phyloP scores from a whole-genome alignment of 2,329 filamentous ascomycete species.

The Sodiomyces alkalinus region DNA sequence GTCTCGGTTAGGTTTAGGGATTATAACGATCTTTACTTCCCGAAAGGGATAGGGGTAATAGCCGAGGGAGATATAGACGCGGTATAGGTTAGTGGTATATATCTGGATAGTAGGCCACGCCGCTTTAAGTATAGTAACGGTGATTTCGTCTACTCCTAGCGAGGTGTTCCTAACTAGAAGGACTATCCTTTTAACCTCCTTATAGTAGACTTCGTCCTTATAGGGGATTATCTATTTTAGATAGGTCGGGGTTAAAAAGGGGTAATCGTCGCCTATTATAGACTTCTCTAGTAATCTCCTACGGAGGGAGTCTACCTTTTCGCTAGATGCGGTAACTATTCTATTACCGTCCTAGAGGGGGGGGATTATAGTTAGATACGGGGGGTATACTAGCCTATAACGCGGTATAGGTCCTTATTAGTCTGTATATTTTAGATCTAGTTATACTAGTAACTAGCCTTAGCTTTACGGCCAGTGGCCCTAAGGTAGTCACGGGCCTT shows the following conservation, averaged over 20 bases:
- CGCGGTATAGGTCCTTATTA: background rate
- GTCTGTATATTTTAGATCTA: background rate
- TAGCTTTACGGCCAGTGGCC: background rate
- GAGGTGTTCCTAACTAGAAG: conserved; percentile 9
- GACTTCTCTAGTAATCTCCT: conserved; percentile 1
- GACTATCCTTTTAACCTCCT: conserved; percentile 7
- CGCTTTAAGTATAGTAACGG: conserved; percentile 7
- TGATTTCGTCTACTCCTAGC: conserved; percentile 9
- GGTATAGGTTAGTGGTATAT: conserved; percentile 6
- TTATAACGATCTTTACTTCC: conserved; percentile 11
- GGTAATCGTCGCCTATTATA: background rate
- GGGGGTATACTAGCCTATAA: background rate
- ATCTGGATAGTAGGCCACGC: background rate
- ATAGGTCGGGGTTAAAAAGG: background rate
- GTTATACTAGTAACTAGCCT: background rate
- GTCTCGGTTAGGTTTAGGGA: conserved; percentile 11
- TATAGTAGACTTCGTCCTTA: conserved; percentile 4
- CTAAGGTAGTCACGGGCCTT: too few relatives aligned
- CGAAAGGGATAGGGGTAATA: conserved; percentile 9
- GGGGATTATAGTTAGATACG: background rate
- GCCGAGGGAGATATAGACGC: conserved; percentile 7
- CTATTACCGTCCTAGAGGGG: background rate
- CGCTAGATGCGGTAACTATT: background rate
- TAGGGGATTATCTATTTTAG: conserved; percentile 5
- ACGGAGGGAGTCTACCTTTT: background rate